Base-by-base conservation (phyloP, 768 basidiomycete species). In the Trametes sanguinea region DNA sequence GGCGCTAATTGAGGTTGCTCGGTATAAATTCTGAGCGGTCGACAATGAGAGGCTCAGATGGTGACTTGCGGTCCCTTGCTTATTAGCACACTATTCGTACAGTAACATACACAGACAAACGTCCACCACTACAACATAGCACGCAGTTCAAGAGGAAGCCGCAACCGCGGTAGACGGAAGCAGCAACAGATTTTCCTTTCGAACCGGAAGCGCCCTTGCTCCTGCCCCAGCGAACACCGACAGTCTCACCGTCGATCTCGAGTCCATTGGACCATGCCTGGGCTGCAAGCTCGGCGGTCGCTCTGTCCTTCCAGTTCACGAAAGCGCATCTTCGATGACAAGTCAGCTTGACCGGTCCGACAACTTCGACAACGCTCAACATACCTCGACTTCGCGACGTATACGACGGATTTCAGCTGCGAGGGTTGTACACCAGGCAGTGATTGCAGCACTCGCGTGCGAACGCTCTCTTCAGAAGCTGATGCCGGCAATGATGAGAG, bases 191-290 rank as follows among this genome's bases (percentile, higher is more conserved):
- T 30, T 67, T 62, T 22, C 63, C 57, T 44, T 69, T 64, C 6
- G 65, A 66, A 54, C 82, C 83, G 2, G 69, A 65, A 27, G 72
- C 62, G 72, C 75, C 76, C 78, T 75, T 84, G 69, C 92, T 88
- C 61, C 95, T 82, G 3, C 96, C 96, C 96, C 96, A 99, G 66
- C 89, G 92, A 30, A 96, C 83, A 47, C 82, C 78, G 9, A 90
- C 83, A 37, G 78, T 80, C 71, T 89, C 86, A 1, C 86, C 89
- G 32, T 93, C 89, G 29, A 98, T 79, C 66, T 96, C 95, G 9
- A 98, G 78, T 1, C 95, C 95, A 64, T 88, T 87, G n/a, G 93
- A 85, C 86, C 95, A 94, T 9, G 90, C 88, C 64, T 91, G 85
- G 0, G 95, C 95, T 0, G 92, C 94, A 14, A 80, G 78, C 75